phyloP scores from a whole-genome alignment of 2,329 filamentous ascomycete genomes.

The Taxawa tesnikishii region DNA sequence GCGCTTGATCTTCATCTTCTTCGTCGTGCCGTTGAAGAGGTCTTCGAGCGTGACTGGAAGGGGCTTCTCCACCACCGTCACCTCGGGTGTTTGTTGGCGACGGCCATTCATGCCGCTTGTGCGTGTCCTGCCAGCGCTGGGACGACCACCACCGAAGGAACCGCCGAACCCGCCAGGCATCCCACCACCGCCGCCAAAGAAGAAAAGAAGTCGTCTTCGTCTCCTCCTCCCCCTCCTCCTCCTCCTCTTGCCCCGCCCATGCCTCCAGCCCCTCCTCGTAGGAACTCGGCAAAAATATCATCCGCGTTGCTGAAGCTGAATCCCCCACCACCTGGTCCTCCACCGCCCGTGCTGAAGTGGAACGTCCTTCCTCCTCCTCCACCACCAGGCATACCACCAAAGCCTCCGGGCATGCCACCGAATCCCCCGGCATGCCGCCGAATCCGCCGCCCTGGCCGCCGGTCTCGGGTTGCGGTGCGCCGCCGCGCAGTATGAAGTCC shows the following conservation, averaged over 20 bases:
- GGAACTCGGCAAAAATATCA: conserved; percentile 74
- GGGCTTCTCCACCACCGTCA: conserved; percentile 79
- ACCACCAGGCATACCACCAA: neutral
- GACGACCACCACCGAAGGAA: conserved; percentile 16
- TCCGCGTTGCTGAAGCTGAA: conserved; percentile 78
- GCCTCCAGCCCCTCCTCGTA: conserved; percentile 44
- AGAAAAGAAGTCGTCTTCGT: conserved; percentile 46
- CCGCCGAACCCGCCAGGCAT: conserved; percentile 30
- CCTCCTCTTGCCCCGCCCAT: conserved; percentile 28
- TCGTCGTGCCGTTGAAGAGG: conserved; percentile 71
- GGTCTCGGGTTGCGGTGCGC: conserved; percentile 52
- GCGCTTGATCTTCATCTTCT: conserved; percentile 97
- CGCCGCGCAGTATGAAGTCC: conserved; percentile 79
- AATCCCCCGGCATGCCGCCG: conserved; percentile 31
- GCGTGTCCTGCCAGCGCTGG: conserved; percentile 11
- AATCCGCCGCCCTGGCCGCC: conserved; percentile 27
- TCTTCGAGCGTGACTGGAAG: conserved; percentile 78
- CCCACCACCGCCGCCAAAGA: conserved; percentile 34
- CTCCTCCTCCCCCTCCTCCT: conserved; percentile 28
- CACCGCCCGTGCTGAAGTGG: conserved; percentile 49
- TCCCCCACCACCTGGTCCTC: conserved; percentile 36
- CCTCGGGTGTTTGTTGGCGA: conserved; percentile 58
- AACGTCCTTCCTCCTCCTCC: conserved; percentile 40
- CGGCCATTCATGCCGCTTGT: conserved; percentile 17
- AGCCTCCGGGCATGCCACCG: conserved; percentile 44